These are phyloP conservation scores for Monilinia fructigena DNA, from an alignment of 2,329 filamentous ascomycete genomes.

Conservation along the genomic window DNA sequence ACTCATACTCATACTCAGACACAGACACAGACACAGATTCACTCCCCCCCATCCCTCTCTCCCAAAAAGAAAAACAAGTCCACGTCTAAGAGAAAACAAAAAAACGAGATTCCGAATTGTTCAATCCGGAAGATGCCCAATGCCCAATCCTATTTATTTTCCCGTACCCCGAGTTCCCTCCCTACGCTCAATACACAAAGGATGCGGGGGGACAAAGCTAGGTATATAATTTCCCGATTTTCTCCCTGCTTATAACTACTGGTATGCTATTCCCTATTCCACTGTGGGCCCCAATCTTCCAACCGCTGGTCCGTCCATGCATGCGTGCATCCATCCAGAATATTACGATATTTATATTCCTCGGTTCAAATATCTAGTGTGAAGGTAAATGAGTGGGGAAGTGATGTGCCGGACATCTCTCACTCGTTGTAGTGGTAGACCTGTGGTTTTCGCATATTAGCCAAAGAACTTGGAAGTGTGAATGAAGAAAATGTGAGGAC, in stretches of 20 bases:
- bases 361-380: slow-evolving; percentile 20
- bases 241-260: slow-evolving; percentile 9
- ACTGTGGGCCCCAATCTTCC: not conserved
- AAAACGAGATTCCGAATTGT: too few relatives aligned
- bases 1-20: too few relatives aligned
- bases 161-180: too few relatives aligned
- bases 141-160: slow-evolving; percentile 6
- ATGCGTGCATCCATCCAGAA: slow-evolving; percentile 10
- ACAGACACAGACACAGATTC: too few relatives aligned
- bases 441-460: slow-evolving; percentile 45
- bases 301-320: not conserved
- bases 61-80: too few relatives aligned
- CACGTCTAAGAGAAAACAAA: too few relatives aligned
- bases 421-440: slow-evolving; percentile 90
- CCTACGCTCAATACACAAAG: not conserved
- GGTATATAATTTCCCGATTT: not conserved
- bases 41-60: too few relatives aligned
- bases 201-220: too few relatives aligned
- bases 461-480: not conserved
- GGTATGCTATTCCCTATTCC: not conserved
- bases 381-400: slow-evolving; percentile 20
- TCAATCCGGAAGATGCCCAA: too few relatives aligned
- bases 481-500: not conserved
- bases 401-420: slow-evolving; percentile 32
- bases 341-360: slow-evolving; percentile 14